Evolutionary conservation across 75 land plant genomes (phyloP), one percentile per base, ranked within the genome.

Genomic region (Adiantum capillusveneris): DNA sequence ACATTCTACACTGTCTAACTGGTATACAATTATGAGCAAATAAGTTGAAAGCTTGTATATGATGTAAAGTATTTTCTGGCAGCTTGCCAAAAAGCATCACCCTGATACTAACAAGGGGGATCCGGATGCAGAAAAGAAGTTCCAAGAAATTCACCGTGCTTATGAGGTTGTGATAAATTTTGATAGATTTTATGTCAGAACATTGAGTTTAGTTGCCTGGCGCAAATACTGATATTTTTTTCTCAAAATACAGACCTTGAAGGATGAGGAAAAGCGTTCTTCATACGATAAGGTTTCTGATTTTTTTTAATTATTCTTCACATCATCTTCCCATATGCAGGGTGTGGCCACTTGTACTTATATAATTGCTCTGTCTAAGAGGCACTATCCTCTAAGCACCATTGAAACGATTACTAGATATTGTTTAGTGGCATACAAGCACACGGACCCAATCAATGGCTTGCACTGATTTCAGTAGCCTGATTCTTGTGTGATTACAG

Each of bases 71-170:
- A 34, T 34, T 34, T 34, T 6, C 48, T 25, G 54, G 56, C 70
- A 91, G 97, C 81, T 92, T 57, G 97, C 97, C 9, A 92, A 92
- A 70, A 80, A 88, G 78, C 78, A 77, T 29, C 97, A 92, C 69
- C 97, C 97, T 44, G 97, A 92, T 61, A 74, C 70, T 30, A 92
- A 92, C 73, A 85, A 88, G 67, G 89, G 64, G 20, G 88, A 92
- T 61, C 71, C 89, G 22, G 89, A 88, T 34, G 86, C 94, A 56
- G 97, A 85, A 45, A 82, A 70, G 45, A 88, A 92, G 60, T 92
- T 92, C 50, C 97, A 92, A 67, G 95, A 88, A 59, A 75, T 92
- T 53, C 75, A 73, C 31, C 76, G 66, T 53, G 97, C 97, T 17
- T 92, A 88, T 66, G 97, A 92, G 84, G 75, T 53, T 18, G 5